Conservation (phyloP, 2,329 filamentous ascomycete species). For the Colletotrichum siamense region DNA sequence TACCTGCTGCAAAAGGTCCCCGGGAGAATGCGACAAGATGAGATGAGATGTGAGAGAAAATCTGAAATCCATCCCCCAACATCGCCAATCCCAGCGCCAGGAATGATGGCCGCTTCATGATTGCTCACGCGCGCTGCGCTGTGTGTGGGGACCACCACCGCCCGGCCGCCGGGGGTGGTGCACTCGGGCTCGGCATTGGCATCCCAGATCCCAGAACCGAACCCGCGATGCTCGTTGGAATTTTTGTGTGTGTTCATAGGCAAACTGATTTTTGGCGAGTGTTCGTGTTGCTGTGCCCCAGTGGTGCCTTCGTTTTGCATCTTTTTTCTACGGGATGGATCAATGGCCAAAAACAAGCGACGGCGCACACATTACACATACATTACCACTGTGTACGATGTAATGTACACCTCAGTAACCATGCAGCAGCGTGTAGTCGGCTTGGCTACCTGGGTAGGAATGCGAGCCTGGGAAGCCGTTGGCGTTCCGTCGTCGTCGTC, state of each 20-base stretch:
- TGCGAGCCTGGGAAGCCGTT: neutral
- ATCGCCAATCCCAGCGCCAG: neutral
- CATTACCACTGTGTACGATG: neutral
- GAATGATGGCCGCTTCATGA: constrained; percentile 11
- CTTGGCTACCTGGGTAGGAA: neutral
- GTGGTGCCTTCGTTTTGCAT: neutral
- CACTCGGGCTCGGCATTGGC: constrained; percentile 11
- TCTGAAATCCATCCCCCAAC: neutral
- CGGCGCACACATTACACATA: neutral
- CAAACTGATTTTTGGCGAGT: neutral
- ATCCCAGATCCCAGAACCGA: neutral
- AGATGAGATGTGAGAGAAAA: constrained; percentile 21
- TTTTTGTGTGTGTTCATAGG: neutral
- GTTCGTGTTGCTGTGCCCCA: neutral
- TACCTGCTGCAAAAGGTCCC: neutral
- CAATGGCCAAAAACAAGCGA: neutral
- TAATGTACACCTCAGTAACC: neutral
- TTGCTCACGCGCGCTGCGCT: constrained; percentile 11
- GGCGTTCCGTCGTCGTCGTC: neutral
- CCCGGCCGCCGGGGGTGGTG: neutral
- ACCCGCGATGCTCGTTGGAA: neutral
- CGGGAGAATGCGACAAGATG: neutral
- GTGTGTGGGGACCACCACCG: neutral
- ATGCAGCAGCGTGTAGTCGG: neutral
- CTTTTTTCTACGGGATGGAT: neutral